A percentile compares a stretch with the other conserved stretches of the same genome.
These are phyloP conservation scores for Fraxinus latifolia DNA, from an alignment of 305 asterid genomes.

Conservation along the genomic window DNA sequence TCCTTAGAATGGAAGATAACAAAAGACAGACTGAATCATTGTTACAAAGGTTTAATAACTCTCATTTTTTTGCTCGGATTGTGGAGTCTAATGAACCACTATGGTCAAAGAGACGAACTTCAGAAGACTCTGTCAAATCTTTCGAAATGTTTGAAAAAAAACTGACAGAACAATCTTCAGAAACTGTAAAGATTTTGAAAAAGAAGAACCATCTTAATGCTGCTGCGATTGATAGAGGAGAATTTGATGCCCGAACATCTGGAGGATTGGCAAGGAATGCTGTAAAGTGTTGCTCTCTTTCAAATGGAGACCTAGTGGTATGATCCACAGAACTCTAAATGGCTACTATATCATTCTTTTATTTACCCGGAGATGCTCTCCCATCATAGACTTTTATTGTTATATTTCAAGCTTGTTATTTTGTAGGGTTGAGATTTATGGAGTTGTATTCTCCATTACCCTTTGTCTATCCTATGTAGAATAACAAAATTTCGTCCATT, in stretches of 20 bases:
- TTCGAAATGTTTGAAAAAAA: conserved; percentile 47
- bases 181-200: conserved; percentile 29
- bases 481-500: conserved; percentile 13
- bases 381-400: conserved; percentile 16
- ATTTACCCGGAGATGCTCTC: background rate
- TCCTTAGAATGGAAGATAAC: conserved; percentile 87
- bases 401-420: conserved; percentile 5
- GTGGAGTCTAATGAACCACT: conserved; percentile 81
- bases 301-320: conserved; percentile 99
- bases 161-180: conserved; percentile 38
- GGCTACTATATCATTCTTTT: background rate
- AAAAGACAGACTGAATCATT: conserved; percentile 68
- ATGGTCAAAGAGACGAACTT: conserved; percentile 73
- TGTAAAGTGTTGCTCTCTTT: conserved; percentile 70
- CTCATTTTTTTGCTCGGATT: conserved; percentile 87
- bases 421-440: conserved; percentile 4
- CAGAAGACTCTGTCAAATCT: conserved; percentile 33
- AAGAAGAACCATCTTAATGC: conserved; percentile 50
- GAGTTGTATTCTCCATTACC: conserved; percentile 6
- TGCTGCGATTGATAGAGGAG: conserved; percentile 72
- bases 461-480: background rate
- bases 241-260: conserved; percentile 67
- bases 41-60: conserved; percentile 61
- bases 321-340: conserved; percentile 37
- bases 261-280: conserved; percentile 97